A percentile compares a stretch with the other conserved stretches of the same genome.
These are phyloP conservation scores for Decorospora gaudefroyi DNA, from an alignment of 2,329 filamentous ascomycete species.

Conservation along the genomic window DNA sequence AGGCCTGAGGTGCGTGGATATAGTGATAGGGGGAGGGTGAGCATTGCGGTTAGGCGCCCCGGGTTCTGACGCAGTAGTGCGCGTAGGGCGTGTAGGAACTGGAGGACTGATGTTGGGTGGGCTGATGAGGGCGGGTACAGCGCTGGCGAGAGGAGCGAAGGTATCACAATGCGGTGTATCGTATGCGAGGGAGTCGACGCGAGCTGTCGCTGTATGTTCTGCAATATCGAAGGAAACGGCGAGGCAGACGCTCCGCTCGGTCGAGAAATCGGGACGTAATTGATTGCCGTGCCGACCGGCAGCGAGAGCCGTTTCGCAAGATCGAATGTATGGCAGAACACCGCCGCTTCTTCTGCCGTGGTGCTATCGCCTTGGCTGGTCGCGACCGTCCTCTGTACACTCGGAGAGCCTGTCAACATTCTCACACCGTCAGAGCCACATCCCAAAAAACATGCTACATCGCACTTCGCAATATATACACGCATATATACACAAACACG, in stretches of 20 bases:
- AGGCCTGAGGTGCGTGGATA: slow-evolving; percentile 76
- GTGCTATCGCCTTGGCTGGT: slow-evolving; percentile 49
- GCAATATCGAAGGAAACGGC: slow-evolving; percentile 69
- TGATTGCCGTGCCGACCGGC: slow-evolving; percentile 48
- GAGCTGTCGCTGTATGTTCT: slow-evolving; percentile 61
- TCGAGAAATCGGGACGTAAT: slow-evolving; percentile 57
- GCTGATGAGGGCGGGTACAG: slow-evolving; percentile 72
- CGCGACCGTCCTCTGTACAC: slow-evolving; percentile 22
- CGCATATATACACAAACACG: too few species aligned
- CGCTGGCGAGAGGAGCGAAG: slow-evolving; percentile 82
- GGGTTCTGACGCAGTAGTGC: slow-evolving; percentile 72
- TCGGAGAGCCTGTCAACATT: slow-evolving; percentile 29
- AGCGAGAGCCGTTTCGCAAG: slow-evolving; percentile 56
- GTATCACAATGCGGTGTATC: slow-evolving; percentile 83
- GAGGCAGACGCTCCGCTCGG: slow-evolving; percentile 62
- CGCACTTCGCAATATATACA: slow-evolving; percentile 30
- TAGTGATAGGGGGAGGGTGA: slow-evolving; percentile 78
- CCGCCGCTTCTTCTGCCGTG: slow-evolving; percentile 52
- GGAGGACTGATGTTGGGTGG: slow-evolving; percentile 73
- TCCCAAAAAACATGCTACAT: slow-evolving; percentile 5
- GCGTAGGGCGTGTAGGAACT: slow-evolving; percentile 79
- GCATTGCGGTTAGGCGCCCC: slow-evolving; percentile 68
- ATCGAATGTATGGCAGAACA: slow-evolving; percentile 59
- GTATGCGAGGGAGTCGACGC: slow-evolving; percentile 55
- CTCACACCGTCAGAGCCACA: slow-evolving; percentile 25